Evolutionary conservation across 164 flowering plant genomes (phyloP), one percentile per base, ranked within the genome.

Genomic region (Vitis cinerea): DNA sequence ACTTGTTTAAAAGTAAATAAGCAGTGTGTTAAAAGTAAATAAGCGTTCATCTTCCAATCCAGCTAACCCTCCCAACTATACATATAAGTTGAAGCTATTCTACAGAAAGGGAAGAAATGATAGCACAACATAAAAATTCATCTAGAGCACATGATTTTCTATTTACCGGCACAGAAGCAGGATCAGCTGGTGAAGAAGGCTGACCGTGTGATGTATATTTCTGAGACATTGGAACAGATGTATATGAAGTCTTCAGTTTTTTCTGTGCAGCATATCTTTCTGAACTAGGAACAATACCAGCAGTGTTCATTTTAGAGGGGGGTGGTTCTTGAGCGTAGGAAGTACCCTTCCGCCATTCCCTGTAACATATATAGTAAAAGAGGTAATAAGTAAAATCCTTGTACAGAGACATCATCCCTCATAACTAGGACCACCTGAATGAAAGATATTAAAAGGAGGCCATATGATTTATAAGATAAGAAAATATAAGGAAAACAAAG

Each of bases 301-400:
- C 19, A 59, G 61, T 4, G 9, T 54, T 63, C 65, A 50, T 54
- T 23, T 59, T 19, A 58, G 49, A 50, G 6, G 66, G 58, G 19
- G 63, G 44, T 52, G 72, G 29, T 56, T 67, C 69, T 52, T 64
- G 66, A 59, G 69, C 69, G n/a, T 37, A 11, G 8, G 56, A 59
- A 27, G 44, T 52, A 48, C 69, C 63, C 37, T 73, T 73, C 16
- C 74, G 77, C 76, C 72, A 65, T 63, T 77, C 76, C 83, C 83
- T 79, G 72, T 2, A 14, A 55, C 17, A 64, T 51, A 67, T 53
- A 30, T 47, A 15, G 17, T 11, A 48, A 12, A 44, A 48, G 13
- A 4, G 4, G 31, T 4, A 6, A 37, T n/a, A 11, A 47, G 13
- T 19, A 67, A 31, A 67, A 14, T 13, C 31, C 16, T 11, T 44